A percentile compares a stretch with the other conserved stretches of the same genome.
Evolutionary conservation across 345 rosid species (phyloP).

Genomic region (Angophora floribunda): DNA sequence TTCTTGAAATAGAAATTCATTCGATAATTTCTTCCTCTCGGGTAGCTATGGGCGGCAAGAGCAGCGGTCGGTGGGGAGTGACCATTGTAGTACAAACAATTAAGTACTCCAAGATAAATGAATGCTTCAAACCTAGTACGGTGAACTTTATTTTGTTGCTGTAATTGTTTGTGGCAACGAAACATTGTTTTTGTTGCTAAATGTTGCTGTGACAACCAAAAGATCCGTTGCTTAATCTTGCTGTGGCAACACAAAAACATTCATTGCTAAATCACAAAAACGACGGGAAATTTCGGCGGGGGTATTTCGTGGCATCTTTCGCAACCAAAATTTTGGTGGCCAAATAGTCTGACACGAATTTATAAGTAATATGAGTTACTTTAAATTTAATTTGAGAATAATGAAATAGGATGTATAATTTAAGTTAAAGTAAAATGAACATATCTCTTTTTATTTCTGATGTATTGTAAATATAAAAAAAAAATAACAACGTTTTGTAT

Average conservation of each 20-base stretch:
- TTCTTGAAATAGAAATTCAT: no score
- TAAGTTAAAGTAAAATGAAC: not conserved
- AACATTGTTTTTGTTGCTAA: not conserved
- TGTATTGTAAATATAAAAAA: not conserved
- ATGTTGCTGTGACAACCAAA: not conserved
- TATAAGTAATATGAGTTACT: not conserved
- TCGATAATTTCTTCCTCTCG: no score
- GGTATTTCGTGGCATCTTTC: not conserved
- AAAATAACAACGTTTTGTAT: not conserved
- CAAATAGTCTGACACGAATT: not conserved
- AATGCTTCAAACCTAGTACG: not conserved
- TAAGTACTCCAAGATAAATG: rapidly evolving
- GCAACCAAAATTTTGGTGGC: not conserved
- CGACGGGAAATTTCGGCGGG: not conserved
- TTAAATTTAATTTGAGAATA: not conserved
- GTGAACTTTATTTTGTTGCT: not conserved
- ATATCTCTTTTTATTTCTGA: not conserved
- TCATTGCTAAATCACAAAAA: not conserved
- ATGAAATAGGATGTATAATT: not conserved
- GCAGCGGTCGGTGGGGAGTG: no score
- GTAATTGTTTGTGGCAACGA: not conserved
- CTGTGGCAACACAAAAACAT: not conserved
- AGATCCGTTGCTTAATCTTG: not conserved
- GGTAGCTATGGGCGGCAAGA: no score
- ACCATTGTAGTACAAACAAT: not conserved